Evolutionary conservation across 2,329 filamentous ascomycete genomes (phyloP), one percentile per base, ranked within the genome.

Genomic region (Aspergillus candidus): DNA sequence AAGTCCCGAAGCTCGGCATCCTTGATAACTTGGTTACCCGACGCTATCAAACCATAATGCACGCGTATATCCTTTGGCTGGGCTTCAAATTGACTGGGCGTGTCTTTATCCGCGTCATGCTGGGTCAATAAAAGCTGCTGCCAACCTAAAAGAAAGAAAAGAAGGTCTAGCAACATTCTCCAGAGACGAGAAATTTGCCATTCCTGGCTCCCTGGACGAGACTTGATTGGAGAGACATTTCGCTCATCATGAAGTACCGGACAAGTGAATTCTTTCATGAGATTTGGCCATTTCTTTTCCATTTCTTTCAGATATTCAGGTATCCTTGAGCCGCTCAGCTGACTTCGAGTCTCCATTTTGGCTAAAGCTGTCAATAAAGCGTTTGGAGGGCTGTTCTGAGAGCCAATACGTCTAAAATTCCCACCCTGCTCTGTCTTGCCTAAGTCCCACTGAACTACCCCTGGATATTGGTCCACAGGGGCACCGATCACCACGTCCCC

Each of bases 401-500:
- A 30, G 12, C 42, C 42, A 35, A 32, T 44, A 14, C 37, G 11
- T 27, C 32, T 22, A 18, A 44, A 44, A 10, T 4, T 35, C 14
- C 15, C 31, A 30, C 29, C n/a, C 15, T 17, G 18, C 6, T 30
- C 43, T 4, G 33, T 17, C 33, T 35, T 35, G 33, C 33, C 33
- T n/a, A 35, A 15, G 17, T 35, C 33, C 33, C 33, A 35, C 33
- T 35, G 33, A n/a, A 35, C 33, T 17, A 35, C 33, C 17, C 33
- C 33, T 15, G 33, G 33, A 35, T 11, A 35, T 17, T 35, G 33
- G 4, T 35, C 33, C 14, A 35, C 33, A 11, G 33, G 33, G 14
- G 33, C 7, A 35, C 33, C 17, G 17, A 54, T 47, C 12, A 56
- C 49, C n/a, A 57, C 36, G 43, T 57, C 48, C 1, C 52, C 55